Evolutionary conservation across 371 early-diverging fungal species (phyloP).

Genomic region (Smittium mucronatum): DNA sequence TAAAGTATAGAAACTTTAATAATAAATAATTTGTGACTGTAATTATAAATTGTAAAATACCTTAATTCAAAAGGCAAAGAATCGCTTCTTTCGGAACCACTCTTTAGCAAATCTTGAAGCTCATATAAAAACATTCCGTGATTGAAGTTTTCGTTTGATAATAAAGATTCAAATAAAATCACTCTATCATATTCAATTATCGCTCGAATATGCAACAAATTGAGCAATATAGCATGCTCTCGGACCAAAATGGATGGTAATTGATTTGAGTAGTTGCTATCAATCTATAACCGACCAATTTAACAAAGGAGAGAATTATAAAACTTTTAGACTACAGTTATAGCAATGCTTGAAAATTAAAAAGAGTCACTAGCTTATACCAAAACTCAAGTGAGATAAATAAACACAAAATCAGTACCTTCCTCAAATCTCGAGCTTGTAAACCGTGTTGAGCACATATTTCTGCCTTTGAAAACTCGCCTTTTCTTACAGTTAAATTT

Average conservation of each 20-base stretch:
- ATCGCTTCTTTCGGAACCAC: slow-evolving; percentile 22
- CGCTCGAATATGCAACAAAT: slow-evolving; percentile 64
- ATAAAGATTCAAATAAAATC: slow-evolving; percentile 60
- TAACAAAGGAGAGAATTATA: too few relatives aligned
- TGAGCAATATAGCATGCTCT: slow-evolving; percentile 65
- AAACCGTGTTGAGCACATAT: slow-evolving; percentile 62
- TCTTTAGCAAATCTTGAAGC: slow-evolving; percentile 54
- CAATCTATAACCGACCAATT: slow-evolving; percentile 50
- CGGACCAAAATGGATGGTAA: slow-evolving; percentile 78
- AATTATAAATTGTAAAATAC: too few relatives aligned
- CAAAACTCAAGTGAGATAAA: too few relatives aligned
- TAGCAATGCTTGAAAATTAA: too few relatives aligned
- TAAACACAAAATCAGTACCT: too few relatives aligned
- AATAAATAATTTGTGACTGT: too few relatives aligned
- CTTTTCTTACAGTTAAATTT: slow-evolving; percentile 51
- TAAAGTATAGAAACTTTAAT: too few relatives aligned
- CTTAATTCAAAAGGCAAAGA: slow-evolving; percentile 56
- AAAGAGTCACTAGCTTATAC: too few relatives aligned
- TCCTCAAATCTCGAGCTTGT: slow-evolving; percentile 62
- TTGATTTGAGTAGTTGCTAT: slow-evolving; percentile 59
- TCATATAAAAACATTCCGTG: slow-evolving; percentile 67
- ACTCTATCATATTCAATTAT: slow-evolving; percentile 67
- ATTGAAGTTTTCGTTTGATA: slow-evolving; percentile 48
- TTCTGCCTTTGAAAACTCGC: slow-evolving; percentile 62
- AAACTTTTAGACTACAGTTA: too few relatives aligned